Evolutionary conservation across 805 yeast genomes (phyloP).

Genomic region (Cyberlindnera nakhonratchasimensis): DNA sequence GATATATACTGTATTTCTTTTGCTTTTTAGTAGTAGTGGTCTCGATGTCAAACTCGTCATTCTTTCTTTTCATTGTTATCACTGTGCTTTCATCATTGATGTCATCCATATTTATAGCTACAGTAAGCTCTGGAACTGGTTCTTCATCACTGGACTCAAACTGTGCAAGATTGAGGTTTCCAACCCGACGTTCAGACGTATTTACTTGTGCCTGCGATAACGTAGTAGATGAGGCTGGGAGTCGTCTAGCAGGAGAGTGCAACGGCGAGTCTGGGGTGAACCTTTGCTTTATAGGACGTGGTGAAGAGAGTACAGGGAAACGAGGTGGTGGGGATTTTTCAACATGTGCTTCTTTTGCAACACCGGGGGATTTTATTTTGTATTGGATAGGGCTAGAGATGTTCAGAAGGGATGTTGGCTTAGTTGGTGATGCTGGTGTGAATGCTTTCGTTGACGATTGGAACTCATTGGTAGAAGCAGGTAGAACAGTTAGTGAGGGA

Average conservation of each 20-base stretch:
- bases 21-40: too few species aligned
- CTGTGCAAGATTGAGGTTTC: slow-evolving; percentile 9
- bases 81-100: slow-evolving; percentile 5
- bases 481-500: too few species aligned
- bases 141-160: slow-evolving; percentile 28
- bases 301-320: not conserved
- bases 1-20: slow-evolving; percentile 6
- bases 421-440: not conserved
- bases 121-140: slow-evolving; percentile 25
- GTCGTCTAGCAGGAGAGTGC: slow-evolving; percentile 4
- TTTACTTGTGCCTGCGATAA: not conserved
- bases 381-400: not conserved
- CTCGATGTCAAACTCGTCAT: not conserved
- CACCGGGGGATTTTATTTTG: not conserved
- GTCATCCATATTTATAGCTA: slow-evolving; percentile 9
- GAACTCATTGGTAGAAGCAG: too few species aligned
- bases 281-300: not conserved
- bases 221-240: slow-evolving; percentile 1
- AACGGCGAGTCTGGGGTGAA: slow-evolving; percentile 1
- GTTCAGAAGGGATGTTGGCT: not conserved
- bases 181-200: not conserved
- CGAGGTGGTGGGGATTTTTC: not conserved
- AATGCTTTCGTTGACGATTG: not conserved
- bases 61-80: not conserved
- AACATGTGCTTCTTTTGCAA: too few species aligned